A percentile compares a stretch with the other conserved stretches of the same genome.
Evolutionary conservation across 176 grass and related monocot genomes (phyloP).

Genomic region (Oropetium thomaeum): DNA sequence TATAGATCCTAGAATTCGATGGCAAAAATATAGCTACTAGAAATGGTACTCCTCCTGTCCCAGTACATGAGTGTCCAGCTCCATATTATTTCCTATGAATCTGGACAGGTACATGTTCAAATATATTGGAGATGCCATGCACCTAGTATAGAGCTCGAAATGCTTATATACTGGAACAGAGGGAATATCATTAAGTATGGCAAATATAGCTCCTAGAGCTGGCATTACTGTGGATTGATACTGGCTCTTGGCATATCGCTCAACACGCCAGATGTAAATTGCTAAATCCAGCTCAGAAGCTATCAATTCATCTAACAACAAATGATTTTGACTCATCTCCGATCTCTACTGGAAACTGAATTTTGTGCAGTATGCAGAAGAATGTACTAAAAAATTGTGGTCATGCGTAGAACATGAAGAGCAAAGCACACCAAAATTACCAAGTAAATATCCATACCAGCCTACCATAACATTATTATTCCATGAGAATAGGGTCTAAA

Average conservation of each 20-base stretch:
- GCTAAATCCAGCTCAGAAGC: not conserved
- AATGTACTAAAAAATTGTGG: not conserved
- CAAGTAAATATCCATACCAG: conserved; percentile 4
- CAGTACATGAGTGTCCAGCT: no score
- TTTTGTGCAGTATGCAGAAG: not conserved
- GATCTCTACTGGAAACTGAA: not conserved
- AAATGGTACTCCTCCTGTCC: no score
- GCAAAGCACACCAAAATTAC: not conserved
- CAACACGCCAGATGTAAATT: not conserved
- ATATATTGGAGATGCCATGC: no score
- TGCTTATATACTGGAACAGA: no score
- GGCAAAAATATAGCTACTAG: no score
- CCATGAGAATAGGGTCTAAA: not conserved
- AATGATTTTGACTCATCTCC: not conserved
- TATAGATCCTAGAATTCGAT: not conserved
- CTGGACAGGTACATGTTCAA: no score
- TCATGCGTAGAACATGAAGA: not conserved
- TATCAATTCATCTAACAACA: conserved; percentile 23
- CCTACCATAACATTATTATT: not conserved
- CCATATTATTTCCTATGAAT: no score
- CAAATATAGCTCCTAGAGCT: not conserved
- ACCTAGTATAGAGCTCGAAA: no score
- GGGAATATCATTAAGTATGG: not conserved
- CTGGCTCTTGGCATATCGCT: not conserved
- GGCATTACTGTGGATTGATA: not conserved